Base-by-base conservation (phyloP, 2,329 filamentous ascomycete species). In the Saccharata proteae region DNA sequence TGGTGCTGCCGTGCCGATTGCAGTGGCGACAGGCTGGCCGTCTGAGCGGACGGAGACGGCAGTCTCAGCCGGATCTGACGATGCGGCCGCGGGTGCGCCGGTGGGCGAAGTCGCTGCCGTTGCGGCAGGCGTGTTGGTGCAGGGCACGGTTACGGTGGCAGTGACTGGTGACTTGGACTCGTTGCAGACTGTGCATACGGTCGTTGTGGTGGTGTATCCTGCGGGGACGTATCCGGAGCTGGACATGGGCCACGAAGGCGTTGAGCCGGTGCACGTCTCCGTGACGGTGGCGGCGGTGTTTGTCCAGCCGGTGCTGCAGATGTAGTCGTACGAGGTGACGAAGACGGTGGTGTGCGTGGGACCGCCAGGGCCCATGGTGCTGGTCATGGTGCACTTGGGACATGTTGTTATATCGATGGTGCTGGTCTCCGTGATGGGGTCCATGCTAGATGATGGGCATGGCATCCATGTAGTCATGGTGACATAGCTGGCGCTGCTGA, bases 241-340 rank as follows among this genome's bases (percentile, higher is more conserved):
- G 20, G 17, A 3, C 4, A 19, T 16, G 7, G 34, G 27, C 17
- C 34, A 33, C 8, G 12, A 19, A 14, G 26, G 41, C 16, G 31
- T 34, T 6, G 26, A 25, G 19, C 38, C 33, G 12, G 44, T 43
- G 36, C 47, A 54, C 2, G 40, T 36, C 26, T 52, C 48, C 10
- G 48, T 54, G 37, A 54, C 41, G 13, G 51, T 55, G n/a, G n/a
- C n/a, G 38, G 49, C 53, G 13, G 43, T 47, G 14, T 40, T 45
- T 14, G 25, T n/a, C 11, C 47, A 37, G 16, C 43, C 45, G 12
- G 35, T 42, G 6, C 40, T 26, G 35, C 48, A 50, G 16, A 46
- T 27, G 4, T 40, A 36, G 11, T 31, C 23, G 33, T 43, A 50
- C 11, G 42, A 30, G 12, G 49, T 52, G 9, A 40, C 40, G 29